These are phyloP conservation scores for Nakazawaea anatomiae DNA, from an alignment of 805 yeast species.

Conservation along the genomic window DNA sequence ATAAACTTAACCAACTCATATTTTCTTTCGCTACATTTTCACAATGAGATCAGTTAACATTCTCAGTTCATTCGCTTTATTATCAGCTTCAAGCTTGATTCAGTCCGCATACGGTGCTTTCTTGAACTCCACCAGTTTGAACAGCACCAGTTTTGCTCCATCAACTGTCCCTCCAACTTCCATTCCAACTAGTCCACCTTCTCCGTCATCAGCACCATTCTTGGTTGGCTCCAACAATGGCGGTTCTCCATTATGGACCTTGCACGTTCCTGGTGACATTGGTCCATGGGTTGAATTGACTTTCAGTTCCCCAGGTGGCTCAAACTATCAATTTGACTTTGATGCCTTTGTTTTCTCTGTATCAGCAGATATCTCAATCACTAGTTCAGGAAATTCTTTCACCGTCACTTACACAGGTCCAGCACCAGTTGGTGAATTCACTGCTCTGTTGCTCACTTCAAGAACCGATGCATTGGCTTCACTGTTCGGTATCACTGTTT, in stretches of 20 bases:
- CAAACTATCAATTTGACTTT: constrained; percentile 7
- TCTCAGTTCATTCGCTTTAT: constrained; percentile 7
- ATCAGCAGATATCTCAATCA: not conserved
- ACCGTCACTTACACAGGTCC: constrained; percentile 9
- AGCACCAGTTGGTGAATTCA: constrained; percentile 8
- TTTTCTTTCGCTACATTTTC: constrained; percentile 5
- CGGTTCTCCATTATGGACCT: constrained; percentile 10
- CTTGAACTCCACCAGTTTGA: constrained; percentile 2
- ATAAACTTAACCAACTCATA: not conserved
- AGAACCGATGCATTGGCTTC: not conserved
- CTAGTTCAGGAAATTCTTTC: constrained; percentile 5
- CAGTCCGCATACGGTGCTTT: constrained; percentile 4
- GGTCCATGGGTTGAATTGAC: constrained; percentile 9
- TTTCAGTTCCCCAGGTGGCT: constrained; percentile 8
- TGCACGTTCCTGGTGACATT: constrained; percentile 9
- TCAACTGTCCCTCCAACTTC: not conserved
- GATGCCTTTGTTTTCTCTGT: constrained; percentile 4
- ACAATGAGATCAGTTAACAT: constrained; percentile 2
- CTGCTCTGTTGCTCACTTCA: constrained; percentile 5
- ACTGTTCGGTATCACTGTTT: constrained; percentile 7
- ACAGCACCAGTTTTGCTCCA: not conserved
- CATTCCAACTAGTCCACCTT: not conserved
- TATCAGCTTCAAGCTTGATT: constrained; percentile 4
- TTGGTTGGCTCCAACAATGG: constrained; percentile 2
- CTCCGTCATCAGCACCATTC: constrained; percentile 6